Base-by-base conservation (phyloP, 2,329 filamentous ascomycete species). In the Xylariaceae sp. region DNA sequence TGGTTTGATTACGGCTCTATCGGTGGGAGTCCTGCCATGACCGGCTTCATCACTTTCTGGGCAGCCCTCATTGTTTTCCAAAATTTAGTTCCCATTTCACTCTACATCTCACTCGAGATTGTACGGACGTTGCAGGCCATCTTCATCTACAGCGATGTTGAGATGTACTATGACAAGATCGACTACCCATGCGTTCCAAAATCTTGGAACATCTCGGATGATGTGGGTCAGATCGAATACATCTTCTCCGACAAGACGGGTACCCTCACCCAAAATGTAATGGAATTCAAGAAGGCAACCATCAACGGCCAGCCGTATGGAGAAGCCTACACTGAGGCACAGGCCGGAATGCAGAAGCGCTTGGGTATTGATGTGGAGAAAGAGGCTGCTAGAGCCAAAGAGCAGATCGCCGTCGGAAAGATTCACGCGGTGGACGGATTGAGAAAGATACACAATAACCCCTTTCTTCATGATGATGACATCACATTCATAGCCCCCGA, bases 231-330 rank as follows among this genome's bases (percentile, higher is more conserved):
- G 75, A 96, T 99, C 60, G 95, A 98, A 75, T 99, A 98, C 78
- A 96, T 99, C 64, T 99, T 99, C 74, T 97, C 91, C 0, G 91
- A 96, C 79, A 96, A 96, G 76, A 96, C 91, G 0, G 91, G 91
- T 56, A 96, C 91, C 2, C 77, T 96, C 62, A 96, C 91, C 0
- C 91, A 96, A 68, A 96, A 96, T 71, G 89, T 96, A 50, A 96
- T 96, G 95, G 96, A 99, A 73, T 99, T 98, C 84, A 99, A 98
- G 75, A 99, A 99, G 75, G 92, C 89, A 52, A 96, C 93, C 0
- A 88, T 99, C 74, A 98, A 98, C 68, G 93, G 93, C n/a, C 85
- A 95, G 57, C 87, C 93, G 0, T 99, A 99, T 65, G 95, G 96
- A 59, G 95, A 99, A 76, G 95, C 95, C 0, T 99, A 97, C 69